A percentile compares a stretch with the other conserved stretches of the same genome.
These are phyloP conservation scores for Paraphaeosphaeria minitans DNA, from an alignment of 2,329 filamentous ascomycete species.

Conservation along the genomic window DNA sequence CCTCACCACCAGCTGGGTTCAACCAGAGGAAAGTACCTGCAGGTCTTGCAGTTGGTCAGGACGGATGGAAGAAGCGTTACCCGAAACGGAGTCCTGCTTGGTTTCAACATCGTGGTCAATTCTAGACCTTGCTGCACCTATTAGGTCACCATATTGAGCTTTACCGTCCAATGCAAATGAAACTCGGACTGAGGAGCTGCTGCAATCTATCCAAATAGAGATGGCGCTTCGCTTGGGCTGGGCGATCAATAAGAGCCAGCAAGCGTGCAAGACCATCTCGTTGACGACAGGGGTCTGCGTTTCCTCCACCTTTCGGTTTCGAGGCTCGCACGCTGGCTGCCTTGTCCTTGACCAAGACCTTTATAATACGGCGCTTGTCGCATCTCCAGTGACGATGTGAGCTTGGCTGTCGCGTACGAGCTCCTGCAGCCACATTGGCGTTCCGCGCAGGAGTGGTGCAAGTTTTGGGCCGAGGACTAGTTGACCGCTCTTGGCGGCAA, in stretches of 20 bases:
- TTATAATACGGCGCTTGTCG: conserved; percentile 29
- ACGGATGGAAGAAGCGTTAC: conserved; percentile 8
- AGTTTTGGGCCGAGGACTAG: conserved; percentile 45
- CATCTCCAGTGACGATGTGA: conserved; percentile 32
- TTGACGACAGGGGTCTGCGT: not conserved
- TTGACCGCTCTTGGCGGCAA: conserved; percentile 49
- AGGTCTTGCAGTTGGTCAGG: conserved; percentile 4
- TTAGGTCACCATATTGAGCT: not conserved
- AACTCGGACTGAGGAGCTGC: not conserved
- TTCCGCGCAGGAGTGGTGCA: conserved; percentile 30
- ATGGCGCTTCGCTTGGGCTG: not conserved
- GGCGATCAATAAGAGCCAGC: not conserved
- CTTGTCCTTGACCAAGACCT: conserved; percentile 5
- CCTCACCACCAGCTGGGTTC: not conserved
- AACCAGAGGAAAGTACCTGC: conserved; percentile 4
- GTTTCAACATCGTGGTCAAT: not conserved
- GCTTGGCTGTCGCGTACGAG: conserved; percentile 37
- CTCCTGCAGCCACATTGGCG: conserved; percentile 45
- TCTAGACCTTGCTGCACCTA: not conserved
- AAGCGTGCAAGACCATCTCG: not conserved
- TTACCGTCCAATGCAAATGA: not conserved
- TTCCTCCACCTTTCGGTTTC: conserved; percentile 13
- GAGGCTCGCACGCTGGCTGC: conserved; percentile 8
- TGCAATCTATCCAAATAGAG: not conserved
- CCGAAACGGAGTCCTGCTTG: conserved; percentile 15